Evolutionary conservation across 805 yeast species (phyloP).

Genomic region (Lipomyces yamadae): DNA sequence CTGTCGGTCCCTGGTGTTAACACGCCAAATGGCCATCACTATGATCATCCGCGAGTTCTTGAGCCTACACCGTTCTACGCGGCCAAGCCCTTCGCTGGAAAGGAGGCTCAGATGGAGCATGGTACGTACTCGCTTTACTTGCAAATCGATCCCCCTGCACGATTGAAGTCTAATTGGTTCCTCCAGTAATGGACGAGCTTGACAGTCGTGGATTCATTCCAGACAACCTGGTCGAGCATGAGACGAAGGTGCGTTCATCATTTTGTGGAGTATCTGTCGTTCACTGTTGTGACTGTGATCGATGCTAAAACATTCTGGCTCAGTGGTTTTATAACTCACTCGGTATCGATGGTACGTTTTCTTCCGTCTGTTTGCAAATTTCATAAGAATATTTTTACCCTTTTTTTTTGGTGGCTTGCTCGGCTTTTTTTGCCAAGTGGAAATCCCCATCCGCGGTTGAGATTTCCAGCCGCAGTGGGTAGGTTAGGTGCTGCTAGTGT

Average conservation of each 20-base stretch:
- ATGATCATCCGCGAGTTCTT: conserved; percentile 20
- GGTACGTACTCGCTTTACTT: conserved; percentile 35
- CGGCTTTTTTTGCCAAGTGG: neutral
- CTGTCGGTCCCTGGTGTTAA: conserved; percentile 29
- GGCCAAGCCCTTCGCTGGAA: conserved; percentile 75
- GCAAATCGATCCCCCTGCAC: neutral
- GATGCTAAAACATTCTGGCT: neutral
- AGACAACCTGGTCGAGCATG: conserved; percentile 79
- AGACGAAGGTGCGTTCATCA: conserved; percentile 55
- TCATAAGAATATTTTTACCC: neutral
- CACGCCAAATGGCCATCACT: neutral
- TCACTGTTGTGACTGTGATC: neutral
- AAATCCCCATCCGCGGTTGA: neutral
- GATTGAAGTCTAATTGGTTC: neutral
- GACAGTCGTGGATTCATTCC: conserved; percentile 90
- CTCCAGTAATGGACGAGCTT: conserved; percentile 72
- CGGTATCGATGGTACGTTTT: conserved; percentile 71
- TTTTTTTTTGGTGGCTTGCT: neutral
- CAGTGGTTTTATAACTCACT: conserved; percentile 82
- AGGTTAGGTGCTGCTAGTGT: too few relatives aligned
- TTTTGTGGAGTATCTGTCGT: neutral
- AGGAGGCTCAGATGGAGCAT: conserved; percentile 73
- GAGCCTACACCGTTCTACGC: conserved; percentile 53
- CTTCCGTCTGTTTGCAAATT: neutral
- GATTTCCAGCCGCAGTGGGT: neutral